Base-by-base conservation (phyloP, 2,329 filamentous ascomycete species). In the Ascochyta viciae-villosae region DNA sequence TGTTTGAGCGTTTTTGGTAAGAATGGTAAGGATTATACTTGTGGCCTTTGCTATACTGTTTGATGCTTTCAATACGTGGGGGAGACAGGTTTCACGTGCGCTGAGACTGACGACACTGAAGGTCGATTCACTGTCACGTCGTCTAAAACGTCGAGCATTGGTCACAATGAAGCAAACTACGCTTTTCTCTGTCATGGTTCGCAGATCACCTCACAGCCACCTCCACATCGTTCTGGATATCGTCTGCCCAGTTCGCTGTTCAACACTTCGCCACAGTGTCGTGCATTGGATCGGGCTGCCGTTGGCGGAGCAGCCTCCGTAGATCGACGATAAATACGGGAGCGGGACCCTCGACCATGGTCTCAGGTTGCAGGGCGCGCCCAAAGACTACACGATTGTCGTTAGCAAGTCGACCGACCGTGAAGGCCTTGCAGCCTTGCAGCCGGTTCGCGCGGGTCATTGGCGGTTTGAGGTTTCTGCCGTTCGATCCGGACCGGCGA, bases 401-500 rank as follows among this genome's bases (percentile, higher is more conserved):
- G 16, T 44, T 33, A 44, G 19, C 16, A 23, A 16, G 33, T 37
- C 38, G 24, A 51, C 13, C 19, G 19, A 51, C 8, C 19, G 19
- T 27, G 35, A 51, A 34, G 19, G 16, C 34, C 41, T 37, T 24
- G 19, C 34, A 38, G 33, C 33, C 34, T 12, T 44, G 34, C 15
- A 26, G n/a, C 35, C 27, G 27, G 27, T n/a, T 16, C 27, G 9
- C 6, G 40, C 33, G 33, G 40, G 16, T 33, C 48, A 43, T 26
- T 45, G 47, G 46, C 31, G 40, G 52, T 50, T 50, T 46, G 52
- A 50, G 23, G 23, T 50, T 42, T 16, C 52, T 54, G 52, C 52
- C 52, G 52, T 15, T 44, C 41, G 41, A 50, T 55, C 46, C 52
- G 52, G 41, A 10, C 46, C 43, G 52, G 40, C 45, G 23, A 48